Evolutionary conservation across 257 asterid genomes (phyloP).

Genomic region (Cinchona pubescens): DNA sequence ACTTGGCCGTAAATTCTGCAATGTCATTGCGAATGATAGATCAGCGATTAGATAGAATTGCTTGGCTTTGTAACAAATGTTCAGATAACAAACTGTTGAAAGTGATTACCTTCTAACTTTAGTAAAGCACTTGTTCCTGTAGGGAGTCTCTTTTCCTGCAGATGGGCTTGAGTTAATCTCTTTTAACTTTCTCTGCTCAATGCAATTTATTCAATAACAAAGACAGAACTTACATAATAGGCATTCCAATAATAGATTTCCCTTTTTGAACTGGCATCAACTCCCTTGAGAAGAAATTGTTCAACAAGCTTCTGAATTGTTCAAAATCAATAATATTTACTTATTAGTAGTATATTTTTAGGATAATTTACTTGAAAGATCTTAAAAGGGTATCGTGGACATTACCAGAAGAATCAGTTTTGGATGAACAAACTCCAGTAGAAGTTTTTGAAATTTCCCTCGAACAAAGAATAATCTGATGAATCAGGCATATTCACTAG

Average conservation of each 20-base stretch:
- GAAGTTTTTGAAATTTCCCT: constrained; percentile 64
- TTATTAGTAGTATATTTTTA: not conserved
- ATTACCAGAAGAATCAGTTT: constrained; percentile 77
- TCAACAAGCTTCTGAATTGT: constrained; percentile 66
- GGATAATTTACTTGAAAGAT: not conserved
- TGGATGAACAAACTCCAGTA: constrained; percentile 65
- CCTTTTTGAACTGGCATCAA: constrained; percentile 49
- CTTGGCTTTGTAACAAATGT: not conserved
- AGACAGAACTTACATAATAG: constrained; percentile 60
- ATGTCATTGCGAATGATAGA: not conserved
- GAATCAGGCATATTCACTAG: not conserved
- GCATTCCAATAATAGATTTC: constrained; percentile 84
- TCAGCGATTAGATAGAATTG: not conserved
- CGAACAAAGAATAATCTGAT: constrained; percentile 56
- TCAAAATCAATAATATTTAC: constrained; percentile 3
- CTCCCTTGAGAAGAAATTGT: constrained; percentile 50
- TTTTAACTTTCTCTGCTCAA: not conserved
- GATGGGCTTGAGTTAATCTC: constrained; percentile 13
- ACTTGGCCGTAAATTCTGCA: constrained; percentile 82
- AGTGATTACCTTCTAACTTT: constrained; percentile 55
- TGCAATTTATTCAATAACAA: constrained; percentile 1
- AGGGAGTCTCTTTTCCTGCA: constrained; percentile 87
- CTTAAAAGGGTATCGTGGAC: not conserved
- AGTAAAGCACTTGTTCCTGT: constrained; percentile 59
- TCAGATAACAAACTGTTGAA: not conserved